These are phyloP conservation scores for Microthlaspi erraticum DNA, from an alignment of 345 rosid genomes.

Conservation along the genomic window DNA sequence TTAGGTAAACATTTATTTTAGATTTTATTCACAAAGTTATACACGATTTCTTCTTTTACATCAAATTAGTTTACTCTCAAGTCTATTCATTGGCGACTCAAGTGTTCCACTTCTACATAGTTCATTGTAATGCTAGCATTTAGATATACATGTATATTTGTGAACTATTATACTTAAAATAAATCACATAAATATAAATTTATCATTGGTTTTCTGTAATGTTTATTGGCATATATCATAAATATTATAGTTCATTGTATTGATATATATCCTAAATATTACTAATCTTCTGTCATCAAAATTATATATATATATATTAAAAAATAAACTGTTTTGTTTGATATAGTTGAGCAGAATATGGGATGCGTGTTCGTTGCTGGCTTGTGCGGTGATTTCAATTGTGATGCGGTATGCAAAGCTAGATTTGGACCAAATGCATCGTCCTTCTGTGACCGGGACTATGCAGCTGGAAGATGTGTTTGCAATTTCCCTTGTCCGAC, in stretches of 20 bases:
- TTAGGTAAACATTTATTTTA: conserved; percentile 1
- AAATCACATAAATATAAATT: not conserved
- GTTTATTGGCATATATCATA: not conserved
- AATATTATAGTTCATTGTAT: not conserved
- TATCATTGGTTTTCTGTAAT: not conserved
- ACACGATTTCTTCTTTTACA: too few species aligned
- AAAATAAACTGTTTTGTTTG: not conserved
- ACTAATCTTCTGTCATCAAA: not conserved
- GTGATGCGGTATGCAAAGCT: not conserved
- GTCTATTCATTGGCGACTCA: not conserved
- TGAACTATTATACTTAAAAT: not conserved
- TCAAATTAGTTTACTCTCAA: not conserved
- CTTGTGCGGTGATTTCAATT: not conserved
- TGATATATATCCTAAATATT: not conserved
- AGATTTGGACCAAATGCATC: not conserved
- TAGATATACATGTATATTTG: not conserved
- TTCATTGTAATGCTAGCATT: not conserved
- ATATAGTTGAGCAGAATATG: not conserved
- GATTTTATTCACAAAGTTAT: not conserved
- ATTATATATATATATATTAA: too few species aligned
- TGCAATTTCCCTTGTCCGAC: not conserved
- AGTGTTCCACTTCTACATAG: not conserved
- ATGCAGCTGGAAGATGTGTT: not conserved
- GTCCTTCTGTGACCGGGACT: not conserved
- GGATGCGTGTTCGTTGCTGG: not conserved